Evolutionary conservation across 2,329 filamentous ascomycete species (phyloP), one percentile per base, ranked within the genome.

Genomic region (Colletotrichum musicola): DNA sequence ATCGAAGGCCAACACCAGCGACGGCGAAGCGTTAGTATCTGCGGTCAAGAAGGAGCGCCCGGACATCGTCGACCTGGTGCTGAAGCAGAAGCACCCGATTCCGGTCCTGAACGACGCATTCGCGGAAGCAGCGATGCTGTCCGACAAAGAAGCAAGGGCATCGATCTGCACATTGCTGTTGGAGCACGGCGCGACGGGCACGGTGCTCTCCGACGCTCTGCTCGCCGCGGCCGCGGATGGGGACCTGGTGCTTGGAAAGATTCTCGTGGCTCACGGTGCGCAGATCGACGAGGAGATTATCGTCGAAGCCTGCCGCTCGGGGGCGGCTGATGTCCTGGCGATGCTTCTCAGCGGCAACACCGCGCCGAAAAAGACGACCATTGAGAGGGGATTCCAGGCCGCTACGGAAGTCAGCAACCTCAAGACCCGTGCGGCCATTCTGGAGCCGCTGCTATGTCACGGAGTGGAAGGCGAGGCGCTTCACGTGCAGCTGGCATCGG

Each of bases 371-470:
- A 81, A 81, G 55, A 74, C 76, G 6, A 86, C 83, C 0, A 74
- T 89, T 4, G 80, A 83, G 35, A 81, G 81, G 46, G 86, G 84
- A 0, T 89, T 89, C 51, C 84, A 88, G 68, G 86, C 86, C 2
- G 86, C 87, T 0, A 87, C 84, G 0, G 83, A 86, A 60, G 79
- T 88, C 1, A 76, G 82, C 1, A 84, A 88, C 65, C 75, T 89
- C 4, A 80, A 80, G 60, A 83, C 81, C 46, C 79, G 86, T 2
- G 83, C 82, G 0, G 80, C 80, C 22, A 78, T 89, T 2, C 87
- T 89, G 51, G 80, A 83, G 59, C 74, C 86, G 2, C 78, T 90
- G 1, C 75, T 90, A 0, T 77, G 82, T 12, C 80, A 80, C 40
- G 86, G 86, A 0, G 82, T 88, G 1, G 75, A 75, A 0, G 85